Evolutionary conservation across 768 basidiomycete species (phyloP), one percentile per base, ranked within the genome.

Genomic region (Kondoa subrosea): DNA sequence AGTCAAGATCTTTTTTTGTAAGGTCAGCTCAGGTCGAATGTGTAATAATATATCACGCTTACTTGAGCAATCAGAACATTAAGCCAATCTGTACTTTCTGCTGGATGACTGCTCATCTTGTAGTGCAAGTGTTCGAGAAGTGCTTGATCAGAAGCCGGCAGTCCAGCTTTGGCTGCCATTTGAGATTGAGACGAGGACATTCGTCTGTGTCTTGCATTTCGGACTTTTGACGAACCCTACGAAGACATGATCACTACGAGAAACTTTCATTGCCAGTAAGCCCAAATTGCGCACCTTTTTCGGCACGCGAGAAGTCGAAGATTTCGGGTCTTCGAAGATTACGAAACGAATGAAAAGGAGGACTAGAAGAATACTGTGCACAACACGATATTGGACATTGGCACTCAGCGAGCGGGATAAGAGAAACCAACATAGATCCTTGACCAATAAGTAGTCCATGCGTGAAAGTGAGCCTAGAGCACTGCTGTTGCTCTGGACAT

Each of bases 371-470:
- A 75, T 67, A 57, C 74, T 75, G 67, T 15, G 4, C n/a, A 3
- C 32, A 32, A 64, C 1, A 3, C 31, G 0, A 31, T 4, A 21
- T 12, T n/a, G 17, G 61, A 3, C 12, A 33, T n/a, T 21, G 2
- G n/a, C 21, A 57, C 27, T 12, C 15, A 1, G 27, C 4, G 0
- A 3, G 31, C 4, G 25, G 26, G 50, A 25, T 30, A n/a, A 30
- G 81, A 60, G 92, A 81, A 64, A 87, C 74, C 57, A 90, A 80
- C 73, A 99, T 86, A 29, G 91, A 92, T 26, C 89, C 81, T 77
- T 97, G 93, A 67, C 93, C 93, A 57, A 96, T 78, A 50, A 99
- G 80, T 34, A 99, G 83, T 17, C 93, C 93, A 76, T 96, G 92
- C 0, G 92, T 95, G 78, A 99, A 99, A 0, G 89, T 91, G 26